phyloP scores from a whole-genome alignment of 306 rosid genomes.

The Morella rubra region DNA sequence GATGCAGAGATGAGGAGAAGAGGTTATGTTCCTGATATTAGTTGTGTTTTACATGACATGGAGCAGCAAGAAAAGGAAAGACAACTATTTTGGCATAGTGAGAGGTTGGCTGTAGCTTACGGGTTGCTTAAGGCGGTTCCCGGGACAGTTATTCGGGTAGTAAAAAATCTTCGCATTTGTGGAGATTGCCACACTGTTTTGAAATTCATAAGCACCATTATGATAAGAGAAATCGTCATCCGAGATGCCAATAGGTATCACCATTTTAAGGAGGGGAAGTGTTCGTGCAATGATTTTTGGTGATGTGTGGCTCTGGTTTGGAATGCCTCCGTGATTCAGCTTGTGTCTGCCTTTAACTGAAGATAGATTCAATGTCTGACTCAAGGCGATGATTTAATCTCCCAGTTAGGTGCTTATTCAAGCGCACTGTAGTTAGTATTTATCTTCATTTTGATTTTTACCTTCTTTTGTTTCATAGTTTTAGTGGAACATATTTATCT shows the following conservation, averaged over 20 bases:
- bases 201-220: conserved; percentile 66
- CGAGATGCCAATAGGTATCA: conserved; percentile 81
- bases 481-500: neutral
- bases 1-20: conserved; percentile 70
- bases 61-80: conserved; percentile 80
- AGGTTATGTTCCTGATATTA: conserved; percentile 85
- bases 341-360: neutral
- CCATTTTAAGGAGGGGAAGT: conserved; percentile 67
- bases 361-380: neutral
- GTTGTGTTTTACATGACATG: conserved; percentile 78
- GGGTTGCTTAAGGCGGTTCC: conserved; percentile 77
- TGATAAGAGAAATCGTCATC: conserved; percentile 67
- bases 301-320: conserved; percentile 30
- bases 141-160: conserved; percentile 61
- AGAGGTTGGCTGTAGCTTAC: conserved; percentile 78
- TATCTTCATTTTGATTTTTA: neutral
- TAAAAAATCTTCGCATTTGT: conserved; percentile 85
- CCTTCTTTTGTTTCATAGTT: neutral
- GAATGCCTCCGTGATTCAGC: neutral
- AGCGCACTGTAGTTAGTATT: neutral
- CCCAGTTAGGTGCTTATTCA: neutral
- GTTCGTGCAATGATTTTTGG: conserved; percentile 92
- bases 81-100: conserved; percentile 88
- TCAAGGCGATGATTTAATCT: neutral
- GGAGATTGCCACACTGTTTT: conserved; percentile 85